Percentiles rank a stretch among this genome's conserved stretches.
Evolutionary conservation across 352 stramenopile genomes (phyloP).

Genomic region (Globisporangium canariense): DNA sequence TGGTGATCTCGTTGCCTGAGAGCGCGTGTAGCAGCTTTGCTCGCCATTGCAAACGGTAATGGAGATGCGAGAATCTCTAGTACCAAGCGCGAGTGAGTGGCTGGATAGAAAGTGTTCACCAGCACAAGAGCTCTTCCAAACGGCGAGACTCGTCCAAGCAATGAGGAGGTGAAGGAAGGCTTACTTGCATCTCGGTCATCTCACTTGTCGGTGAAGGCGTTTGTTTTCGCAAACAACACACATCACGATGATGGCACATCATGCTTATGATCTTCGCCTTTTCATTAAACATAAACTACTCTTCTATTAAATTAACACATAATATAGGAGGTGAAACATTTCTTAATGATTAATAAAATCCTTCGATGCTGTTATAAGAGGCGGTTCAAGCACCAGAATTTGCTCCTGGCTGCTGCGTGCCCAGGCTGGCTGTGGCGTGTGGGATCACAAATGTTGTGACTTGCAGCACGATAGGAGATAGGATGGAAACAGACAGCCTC

Average conservation of each 20-base stretch:
- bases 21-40: background rate
- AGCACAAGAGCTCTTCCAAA: no score
- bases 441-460: background rate
- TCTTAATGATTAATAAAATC: no score
- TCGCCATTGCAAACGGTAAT: background rate
- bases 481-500: no score
- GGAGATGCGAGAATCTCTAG: background rate
- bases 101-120: no score
- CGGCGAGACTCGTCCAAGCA: no score
- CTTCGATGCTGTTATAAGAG: background rate
- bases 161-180: background rate
- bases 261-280: background rate
- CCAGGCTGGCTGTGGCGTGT: background rate
- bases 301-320: background rate
- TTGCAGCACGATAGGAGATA: no score
- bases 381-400: conserved; percentile 8
- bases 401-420: background rate
- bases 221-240: background rate
- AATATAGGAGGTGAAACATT: no score
- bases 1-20: background rate
- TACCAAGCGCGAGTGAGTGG: no score
- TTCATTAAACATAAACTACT: background rate
- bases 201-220: no score
- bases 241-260: background rate
- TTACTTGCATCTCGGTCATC: background rate